Evolutionary conservation across 345 rosid species (phyloP).

Genomic region (Erucastrum elatum): DNA sequence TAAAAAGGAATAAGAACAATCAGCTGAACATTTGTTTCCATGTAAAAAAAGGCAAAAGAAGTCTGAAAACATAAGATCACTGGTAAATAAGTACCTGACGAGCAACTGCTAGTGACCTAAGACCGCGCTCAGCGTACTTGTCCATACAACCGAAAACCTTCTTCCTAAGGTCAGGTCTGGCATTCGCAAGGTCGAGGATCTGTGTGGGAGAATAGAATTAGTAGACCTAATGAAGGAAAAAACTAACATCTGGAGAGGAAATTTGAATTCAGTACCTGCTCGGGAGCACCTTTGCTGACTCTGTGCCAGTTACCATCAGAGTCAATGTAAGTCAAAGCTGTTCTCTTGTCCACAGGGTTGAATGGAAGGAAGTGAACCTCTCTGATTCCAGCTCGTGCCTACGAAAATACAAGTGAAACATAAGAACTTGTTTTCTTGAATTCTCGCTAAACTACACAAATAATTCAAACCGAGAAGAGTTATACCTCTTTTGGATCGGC

Average conservation of each 20-base stretch:
- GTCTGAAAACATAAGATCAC: not conserved
- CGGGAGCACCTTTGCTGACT: conserved; percentile 67
- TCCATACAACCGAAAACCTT: conserved; percentile 65
- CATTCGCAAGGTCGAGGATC: conserved; percentile 47
- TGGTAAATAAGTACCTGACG: conserved; percentile 56
- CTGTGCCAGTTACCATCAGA: conserved; percentile 57
- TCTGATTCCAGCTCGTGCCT: conserved; percentile 60
- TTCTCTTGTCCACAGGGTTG: conserved; percentile 63
- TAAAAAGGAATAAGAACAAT: conserved; percentile 27
- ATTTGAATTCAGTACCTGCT: conserved; percentile 38
- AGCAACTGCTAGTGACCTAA: conserved; percentile 86
- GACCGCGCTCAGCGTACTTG: conserved; percentile 87
- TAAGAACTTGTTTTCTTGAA: conserved; percentile 12
- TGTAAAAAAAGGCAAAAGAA: not conserved
- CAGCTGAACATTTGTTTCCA: conserved; percentile 10
- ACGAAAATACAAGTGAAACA: conserved; percentile 11
- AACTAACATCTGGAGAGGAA: not conserved
- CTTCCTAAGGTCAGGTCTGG: conserved; percentile 59
- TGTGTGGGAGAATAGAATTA: conserved; percentile 32
- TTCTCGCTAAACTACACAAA: not conserved
- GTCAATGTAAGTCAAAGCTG: conserved; percentile 62
- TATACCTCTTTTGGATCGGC: conserved; percentile 50
- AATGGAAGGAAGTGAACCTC: conserved; percentile 57
- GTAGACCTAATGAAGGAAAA: conserved; percentile 2
- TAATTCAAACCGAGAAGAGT: conserved; percentile 13